These are phyloP conservation scores for Cyclotella choctawhatcheeana DNA, from an alignment of 108 stramenopile genomes.

Conservation along the genomic window DNA sequence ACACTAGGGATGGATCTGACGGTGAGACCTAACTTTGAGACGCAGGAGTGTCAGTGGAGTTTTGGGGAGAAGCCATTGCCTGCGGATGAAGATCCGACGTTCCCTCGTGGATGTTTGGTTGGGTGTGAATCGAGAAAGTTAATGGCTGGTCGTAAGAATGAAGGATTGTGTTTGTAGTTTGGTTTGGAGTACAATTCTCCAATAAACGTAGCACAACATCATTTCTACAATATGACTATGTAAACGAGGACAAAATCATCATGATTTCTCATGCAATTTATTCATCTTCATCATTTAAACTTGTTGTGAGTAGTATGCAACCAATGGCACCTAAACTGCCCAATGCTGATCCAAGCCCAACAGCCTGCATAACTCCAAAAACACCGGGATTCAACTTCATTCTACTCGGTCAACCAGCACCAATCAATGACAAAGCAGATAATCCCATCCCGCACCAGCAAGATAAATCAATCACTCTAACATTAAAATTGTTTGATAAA, in stretches of 20 bases:
- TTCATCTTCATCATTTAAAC: conserved; percentile 8
- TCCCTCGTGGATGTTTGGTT: conserved; percentile 81
- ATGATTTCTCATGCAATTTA: no score
- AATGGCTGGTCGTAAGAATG: conserved; percentile 49
- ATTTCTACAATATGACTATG: no score
- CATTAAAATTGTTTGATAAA: conserved; percentile 43
- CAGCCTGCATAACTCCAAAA: conserved; percentile 39
- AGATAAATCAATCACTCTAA: conserved; percentile 48
- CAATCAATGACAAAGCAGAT: conserved; percentile 26
- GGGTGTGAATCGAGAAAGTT: conserved; percentile 79
- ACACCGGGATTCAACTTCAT: conserved; percentile 27
- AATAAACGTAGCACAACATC: no score
- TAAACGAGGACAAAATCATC: no score
- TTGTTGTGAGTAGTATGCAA: conserved; percentile 12
- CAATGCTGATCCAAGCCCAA: conserved; percentile 37
- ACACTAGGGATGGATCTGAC: conserved; percentile 81
- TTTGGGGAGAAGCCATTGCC: conserved; percentile 80
- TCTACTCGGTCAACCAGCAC: conserved; percentile 25
- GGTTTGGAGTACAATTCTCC: no score
- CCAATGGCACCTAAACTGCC: conserved; percentile 28
- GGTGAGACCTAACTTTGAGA: conserved; percentile 87
- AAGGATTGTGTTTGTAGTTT: conserved; percentile 26
- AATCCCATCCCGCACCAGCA: conserved; percentile 46
- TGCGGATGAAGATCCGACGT: conserved; percentile 66
- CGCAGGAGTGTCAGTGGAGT: conserved; percentile 93